Evolutionary conservation across 768 basidiomycete genomes (phyloP).

Genomic region (Boletus sp.): DNA sequence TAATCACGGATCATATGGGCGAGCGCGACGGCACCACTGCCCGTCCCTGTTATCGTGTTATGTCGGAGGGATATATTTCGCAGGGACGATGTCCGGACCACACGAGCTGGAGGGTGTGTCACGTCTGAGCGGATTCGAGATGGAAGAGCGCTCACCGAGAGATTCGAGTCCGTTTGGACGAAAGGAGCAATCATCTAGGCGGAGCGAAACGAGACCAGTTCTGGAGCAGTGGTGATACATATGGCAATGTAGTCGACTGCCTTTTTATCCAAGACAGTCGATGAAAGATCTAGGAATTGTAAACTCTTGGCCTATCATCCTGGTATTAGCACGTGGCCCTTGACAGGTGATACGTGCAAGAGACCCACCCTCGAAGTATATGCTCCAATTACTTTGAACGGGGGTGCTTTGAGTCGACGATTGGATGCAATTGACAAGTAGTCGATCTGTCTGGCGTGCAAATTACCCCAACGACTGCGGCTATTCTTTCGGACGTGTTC

Average conservation of each 20-base stretch:
- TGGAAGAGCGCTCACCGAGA: conserved; percentile 37
- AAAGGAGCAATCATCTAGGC: conserved; percentile 69
- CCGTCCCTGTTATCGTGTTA: conserved; percentile 81
- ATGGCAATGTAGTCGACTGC: conserved; percentile 78
- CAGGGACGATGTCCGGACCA: conserved; percentile 74
- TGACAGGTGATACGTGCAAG: neutral
- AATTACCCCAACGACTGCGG: no score
- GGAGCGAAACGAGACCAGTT: conserved; percentile 67
- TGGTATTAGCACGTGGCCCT: neutral
- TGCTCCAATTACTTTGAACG: no score
- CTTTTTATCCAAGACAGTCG: conserved; percentile 81
- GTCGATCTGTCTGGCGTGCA: no score
- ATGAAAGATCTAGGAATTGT: conserved; percentile 88
- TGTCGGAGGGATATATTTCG: conserved; percentile 88
- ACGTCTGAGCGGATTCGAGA: neutral
- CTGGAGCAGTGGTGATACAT: conserved; percentile 47
- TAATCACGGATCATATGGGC: conserved; percentile 98
- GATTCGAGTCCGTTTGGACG: no score
- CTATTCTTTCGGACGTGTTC: no score
- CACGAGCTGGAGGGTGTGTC: conserved; percentile 37
- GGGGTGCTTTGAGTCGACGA: no score
- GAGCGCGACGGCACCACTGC: conserved; percentile 90
- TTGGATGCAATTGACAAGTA: no score
- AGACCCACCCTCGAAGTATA: no score
- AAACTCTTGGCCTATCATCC: conserved; percentile 62